Conservation (phyloP, 139 green algal species). For the Volvox reticuliferus region DNA sequence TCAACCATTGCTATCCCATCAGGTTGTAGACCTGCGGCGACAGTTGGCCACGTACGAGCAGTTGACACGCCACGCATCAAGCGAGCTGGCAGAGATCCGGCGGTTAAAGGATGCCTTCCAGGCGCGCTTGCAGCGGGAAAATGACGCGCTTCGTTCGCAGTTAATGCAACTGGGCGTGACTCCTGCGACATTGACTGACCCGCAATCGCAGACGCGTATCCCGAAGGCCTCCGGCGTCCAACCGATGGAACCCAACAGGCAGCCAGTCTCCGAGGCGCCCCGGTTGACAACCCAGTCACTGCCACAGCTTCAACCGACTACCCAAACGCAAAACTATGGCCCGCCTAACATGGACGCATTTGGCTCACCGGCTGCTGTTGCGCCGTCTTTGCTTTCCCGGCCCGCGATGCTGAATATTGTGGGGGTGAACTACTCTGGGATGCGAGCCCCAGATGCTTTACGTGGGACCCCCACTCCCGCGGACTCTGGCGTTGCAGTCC, state of each 20-base stretch:
- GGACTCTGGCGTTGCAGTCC: too few relatives aligned
- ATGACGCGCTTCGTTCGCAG: slow-evolving; percentile 9
- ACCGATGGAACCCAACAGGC: too few relatives aligned
- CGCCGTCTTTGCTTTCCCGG: not conserved
- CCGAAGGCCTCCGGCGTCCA: too few relatives aligned
- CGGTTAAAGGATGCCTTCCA: slow-evolving; percentile 45
- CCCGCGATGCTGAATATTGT: too few relatives aligned
- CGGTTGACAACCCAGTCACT: not conserved
- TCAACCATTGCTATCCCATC: not conserved
- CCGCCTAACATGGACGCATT: slow-evolving; percentile 24
- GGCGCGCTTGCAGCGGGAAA: slow-evolving; percentile 38
- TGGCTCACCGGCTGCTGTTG: slow-evolving; percentile 19
- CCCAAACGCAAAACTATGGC: not conserved
- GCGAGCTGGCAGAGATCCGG: slow-evolving; percentile 44
- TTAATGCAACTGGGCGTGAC: not conserved
- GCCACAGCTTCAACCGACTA: not conserved
- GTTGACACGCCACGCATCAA: slow-evolving; percentile 4
- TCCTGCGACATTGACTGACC: not conserved
- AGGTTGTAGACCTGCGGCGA: slow-evolving; percentile 22
- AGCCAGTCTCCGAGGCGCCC: too few relatives aligned
- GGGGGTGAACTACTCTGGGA: too few relatives aligned
- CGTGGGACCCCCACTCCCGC: too few relatives aligned
- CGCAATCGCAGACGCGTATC: too few relatives aligned
- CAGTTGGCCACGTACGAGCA: slow-evolving; percentile 32
- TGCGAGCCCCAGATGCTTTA: too few relatives aligned